Base-by-base conservation (phyloP, 2,329 filamentous ascomycete genomes). In the Chrysosphaeria jannelii region DNA sequence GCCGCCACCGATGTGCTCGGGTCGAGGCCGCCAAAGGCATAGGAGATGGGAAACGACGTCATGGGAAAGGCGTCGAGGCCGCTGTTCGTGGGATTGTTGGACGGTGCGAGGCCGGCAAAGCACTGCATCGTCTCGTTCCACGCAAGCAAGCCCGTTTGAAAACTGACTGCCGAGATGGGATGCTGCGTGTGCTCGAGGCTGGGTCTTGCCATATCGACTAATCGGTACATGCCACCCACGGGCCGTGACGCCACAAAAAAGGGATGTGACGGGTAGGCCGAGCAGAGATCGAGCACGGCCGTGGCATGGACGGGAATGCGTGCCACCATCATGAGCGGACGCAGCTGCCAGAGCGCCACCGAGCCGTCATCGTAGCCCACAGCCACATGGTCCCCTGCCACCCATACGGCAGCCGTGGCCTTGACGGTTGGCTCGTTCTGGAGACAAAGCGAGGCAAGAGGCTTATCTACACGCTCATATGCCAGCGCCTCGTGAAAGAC, bases 301-400 rank as follows among this genome's bases (percentile, higher is more conserved):
- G 48, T 57, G 28, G 51, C 48, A 33, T 63, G 57, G n/a, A 53
- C 42, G 4, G 51, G 45, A 23, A 56, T 48, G 3, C 57, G 49
- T 20, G 50, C 49, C 14, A 63, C 41, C 23, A 59, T 39, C 13
- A 43, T 38, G 21, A 36, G 39, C 1, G 57, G 57, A 19, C 44
- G 42, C 20, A 63, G 33, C 8, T 57, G 62, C 57, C 57, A 64
- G 8, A 62, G 40, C 11, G 47, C 46, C 17, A 63, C 41, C 11
- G 51, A 56, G 15, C 58, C 58, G 28, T 64, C 58, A 0, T 47
- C 48, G 34, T 61, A 56, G 23, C 55, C 58, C 14, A 57, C 40
- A 1, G 46, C 53, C 19, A 64, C 39, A 12, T 56, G 50, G 33
- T 62, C 62, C 30, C 47, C 45, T 28, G 49, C 52, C 16, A 51